phyloP scores from a whole-genome alignment of 345 rosid genomes.

The Clarkia xantiana region DNA sequence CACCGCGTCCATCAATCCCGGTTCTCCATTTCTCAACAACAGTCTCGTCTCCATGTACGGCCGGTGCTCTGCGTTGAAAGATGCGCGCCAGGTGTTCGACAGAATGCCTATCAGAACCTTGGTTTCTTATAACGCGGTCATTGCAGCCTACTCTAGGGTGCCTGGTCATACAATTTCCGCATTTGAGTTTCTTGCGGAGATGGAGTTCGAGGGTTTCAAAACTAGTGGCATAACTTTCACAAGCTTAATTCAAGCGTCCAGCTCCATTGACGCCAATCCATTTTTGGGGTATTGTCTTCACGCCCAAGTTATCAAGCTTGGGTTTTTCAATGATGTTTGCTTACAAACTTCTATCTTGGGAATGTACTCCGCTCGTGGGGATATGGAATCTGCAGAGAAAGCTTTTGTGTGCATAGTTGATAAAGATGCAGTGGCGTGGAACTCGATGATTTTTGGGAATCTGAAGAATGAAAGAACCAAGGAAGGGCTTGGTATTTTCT shows the following conservation, averaged over 20 bases:
- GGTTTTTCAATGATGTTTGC: slow-evolving; percentile 28
- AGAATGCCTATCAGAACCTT: slow-evolving; percentile 50
- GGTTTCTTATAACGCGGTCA: slow-evolving; percentile 54
- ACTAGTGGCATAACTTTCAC: slow-evolving; percentile 60
- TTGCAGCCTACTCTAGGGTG: slow-evolving; percentile 52
- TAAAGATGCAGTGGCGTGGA: slow-evolving; percentile 69
- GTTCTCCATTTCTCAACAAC: slow-evolving; percentile 44
- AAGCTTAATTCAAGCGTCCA: slow-evolving; percentile 53
- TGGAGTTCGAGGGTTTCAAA: slow-evolving; percentile 31
- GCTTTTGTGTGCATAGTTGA: slow-evolving; percentile 29
- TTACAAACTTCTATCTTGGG: slow-evolving; percentile 71
- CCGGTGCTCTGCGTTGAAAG: slow-evolving; percentile 31
- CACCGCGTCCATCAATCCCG: slow-evolving; percentile 15
- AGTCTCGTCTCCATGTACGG: slow-evolving; percentile 52
- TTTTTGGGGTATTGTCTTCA: slow-evolving; percentile 39
- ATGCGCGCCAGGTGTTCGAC: slow-evolving; percentile 46
- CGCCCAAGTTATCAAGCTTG: slow-evolving; percentile 33
- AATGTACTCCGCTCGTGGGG: slow-evolving; percentile 53
- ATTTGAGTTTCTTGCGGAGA: slow-evolving; percentile 17
- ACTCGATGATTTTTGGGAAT: slow-evolving; percentile 50
- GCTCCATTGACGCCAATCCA: slow-evolving; percentile 27
- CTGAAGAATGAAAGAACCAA: slow-evolving; percentile 45
- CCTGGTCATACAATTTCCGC: slow-evolving; percentile 15
- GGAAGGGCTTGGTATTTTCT: slow-evolving; percentile 31
- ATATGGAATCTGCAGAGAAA: slow-evolving; percentile 38